phyloP scores from a whole-genome alignment of 2,329 filamentous ascomycete species.

The Rhynchosporium graminicola region DNA sequence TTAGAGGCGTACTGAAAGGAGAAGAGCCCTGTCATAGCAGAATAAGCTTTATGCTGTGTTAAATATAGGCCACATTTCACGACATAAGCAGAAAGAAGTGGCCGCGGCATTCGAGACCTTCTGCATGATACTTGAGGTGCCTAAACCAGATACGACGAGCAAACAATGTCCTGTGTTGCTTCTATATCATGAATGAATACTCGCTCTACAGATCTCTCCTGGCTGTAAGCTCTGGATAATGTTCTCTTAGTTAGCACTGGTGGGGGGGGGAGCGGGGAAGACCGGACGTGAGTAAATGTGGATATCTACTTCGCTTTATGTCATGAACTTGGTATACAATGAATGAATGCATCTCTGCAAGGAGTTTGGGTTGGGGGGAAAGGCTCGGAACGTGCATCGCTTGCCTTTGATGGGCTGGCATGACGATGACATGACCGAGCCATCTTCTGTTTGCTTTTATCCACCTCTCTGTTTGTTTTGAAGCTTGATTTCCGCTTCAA shows the following conservation, averaged over 20 bases:
- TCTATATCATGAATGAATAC: not conserved
- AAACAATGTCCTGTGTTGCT: not conserved
- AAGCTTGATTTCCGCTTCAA: too few species aligned
- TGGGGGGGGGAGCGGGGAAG: not conserved
- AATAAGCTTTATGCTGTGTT: not conserved
- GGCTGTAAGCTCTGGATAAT: not conserved
- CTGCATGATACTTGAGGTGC: too few species aligned
- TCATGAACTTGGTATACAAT: not conserved
- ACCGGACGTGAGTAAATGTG: constrained; percentile 2
- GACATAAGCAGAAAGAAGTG: too few species aligned
- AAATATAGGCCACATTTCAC: too few species aligned
- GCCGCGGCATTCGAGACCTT: too few species aligned
- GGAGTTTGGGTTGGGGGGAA: not conserved
- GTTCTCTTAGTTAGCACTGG: not conserved
- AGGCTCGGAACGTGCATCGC: constrained; percentile 5
- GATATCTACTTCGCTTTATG: constrained; percentile 5
- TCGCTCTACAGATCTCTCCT: not conserved
- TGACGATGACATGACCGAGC: constrained; percentile 2
- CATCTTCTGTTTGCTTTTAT: not conserved
- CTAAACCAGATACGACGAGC: too few species aligned
- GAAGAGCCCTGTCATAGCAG: too few species aligned
- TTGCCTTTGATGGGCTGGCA: constrained; percentile 2
- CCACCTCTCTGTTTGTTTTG: not conserved
- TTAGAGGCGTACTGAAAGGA: not conserved
- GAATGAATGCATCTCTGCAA: not conserved